Evolutionary conservation across 176 grass and related monocot genomes (phyloP).

Genomic region (Urochloa ruziziensis): DNA sequence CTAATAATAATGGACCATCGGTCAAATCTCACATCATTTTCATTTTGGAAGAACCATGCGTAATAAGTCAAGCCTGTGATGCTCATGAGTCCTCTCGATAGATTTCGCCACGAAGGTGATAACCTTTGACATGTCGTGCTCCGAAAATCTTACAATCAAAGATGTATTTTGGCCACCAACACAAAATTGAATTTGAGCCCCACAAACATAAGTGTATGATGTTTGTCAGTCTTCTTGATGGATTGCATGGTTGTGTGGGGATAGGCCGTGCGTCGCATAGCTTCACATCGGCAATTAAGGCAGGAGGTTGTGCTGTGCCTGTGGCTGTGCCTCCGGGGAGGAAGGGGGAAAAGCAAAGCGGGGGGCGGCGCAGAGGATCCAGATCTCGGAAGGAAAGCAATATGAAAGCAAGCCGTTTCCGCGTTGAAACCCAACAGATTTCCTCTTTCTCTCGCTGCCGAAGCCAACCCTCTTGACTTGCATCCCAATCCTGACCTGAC

Average conservation of each 20-base stretch:
- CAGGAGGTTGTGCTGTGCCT: neutral
- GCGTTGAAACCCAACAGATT: constrained; percentile 72
- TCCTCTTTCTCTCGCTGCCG: neutral
- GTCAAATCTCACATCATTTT: neutral
- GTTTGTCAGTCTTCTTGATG: no score
- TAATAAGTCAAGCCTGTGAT: neutral
- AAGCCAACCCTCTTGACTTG: constrained; percentile 25
- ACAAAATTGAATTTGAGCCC: no score
- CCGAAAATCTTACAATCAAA: no score
- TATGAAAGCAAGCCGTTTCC: constrained; percentile 88
- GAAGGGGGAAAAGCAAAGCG: no score
- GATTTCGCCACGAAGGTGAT: no score
- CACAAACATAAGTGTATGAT: no score
- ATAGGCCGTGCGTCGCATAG: neutral
- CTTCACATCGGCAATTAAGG: neutral
- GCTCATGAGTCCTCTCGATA: no score
- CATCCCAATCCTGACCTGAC: neutral
- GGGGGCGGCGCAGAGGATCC: constrained; percentile 30
- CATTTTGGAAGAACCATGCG: neutral
- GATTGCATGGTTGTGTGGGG: no score
- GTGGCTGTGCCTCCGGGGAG: no score
- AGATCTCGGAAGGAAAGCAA: constrained; percentile 47
- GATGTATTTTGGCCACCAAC: no score
- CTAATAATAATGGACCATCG: neutral
- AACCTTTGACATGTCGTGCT: no score